These are phyloP conservation scores for Acanthamoeba sp. DNA, from an alignment of 208 protist genomes.

Conservation along the genomic window DNA sequence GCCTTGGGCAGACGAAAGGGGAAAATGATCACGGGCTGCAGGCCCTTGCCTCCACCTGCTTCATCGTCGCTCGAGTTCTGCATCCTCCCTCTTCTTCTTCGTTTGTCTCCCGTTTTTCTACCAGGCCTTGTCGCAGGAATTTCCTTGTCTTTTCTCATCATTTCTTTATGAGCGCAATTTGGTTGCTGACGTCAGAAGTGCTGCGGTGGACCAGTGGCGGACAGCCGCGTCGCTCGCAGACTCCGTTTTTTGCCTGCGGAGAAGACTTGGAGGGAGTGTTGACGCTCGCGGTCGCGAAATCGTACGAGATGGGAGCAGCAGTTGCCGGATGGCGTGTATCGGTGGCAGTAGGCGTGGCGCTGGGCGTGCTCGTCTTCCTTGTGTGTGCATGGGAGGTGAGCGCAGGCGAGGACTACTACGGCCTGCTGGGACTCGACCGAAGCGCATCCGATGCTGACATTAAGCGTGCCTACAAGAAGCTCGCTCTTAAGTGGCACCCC, in stretches of 20 bases:
- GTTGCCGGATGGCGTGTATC: neutral
- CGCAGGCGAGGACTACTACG: slow-evolving; percentile 83
- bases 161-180: neutral
- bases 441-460: slow-evolving; percentile 86
- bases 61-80: slow-evolving; percentile 7
- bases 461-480: slow-evolving; percentile 88
- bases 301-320: neutral
- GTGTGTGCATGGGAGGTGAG: neutral
- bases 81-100: neutral
- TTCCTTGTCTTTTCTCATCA: neutral
- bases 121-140: neutral
- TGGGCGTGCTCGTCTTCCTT: neutral
- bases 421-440: slow-evolving; percentile 82
- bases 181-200: too few species aligned
- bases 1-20: slow-evolving; percentile 32
- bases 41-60: neutral
- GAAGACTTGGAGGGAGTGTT: neutral
- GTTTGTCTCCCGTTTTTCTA: too few species aligned
- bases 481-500: slow-evolving; percentile 89
- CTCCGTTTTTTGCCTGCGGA: neutral
- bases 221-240: neutral
- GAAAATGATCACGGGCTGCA: neutral
- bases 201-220: neutral
- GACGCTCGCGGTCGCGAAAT: neutral
- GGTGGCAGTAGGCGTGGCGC: neutral